These are phyloP conservation scores for Mesembryanthemum crystallinum DNA, from an alignment of 148 eudicot genomes.

Conservation along the genomic window DNA sequence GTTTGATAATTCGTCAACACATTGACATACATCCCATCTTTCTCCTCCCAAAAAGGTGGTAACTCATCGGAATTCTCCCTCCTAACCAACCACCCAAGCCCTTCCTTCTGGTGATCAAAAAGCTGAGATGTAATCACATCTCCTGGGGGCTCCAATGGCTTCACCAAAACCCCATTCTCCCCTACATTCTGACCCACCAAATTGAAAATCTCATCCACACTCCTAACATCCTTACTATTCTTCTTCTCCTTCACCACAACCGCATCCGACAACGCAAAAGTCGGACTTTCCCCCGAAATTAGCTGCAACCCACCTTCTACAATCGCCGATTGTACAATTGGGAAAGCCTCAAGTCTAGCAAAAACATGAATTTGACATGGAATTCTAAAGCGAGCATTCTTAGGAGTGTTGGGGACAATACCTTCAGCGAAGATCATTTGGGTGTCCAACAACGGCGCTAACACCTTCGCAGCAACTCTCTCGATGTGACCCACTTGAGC, in stretches of 20 bases:
- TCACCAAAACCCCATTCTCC: conserved; percentile 33
- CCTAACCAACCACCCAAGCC: conserved; percentile 76
- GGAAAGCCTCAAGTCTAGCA: conserved; percentile 39
- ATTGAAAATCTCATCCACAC: conserved; percentile 76
- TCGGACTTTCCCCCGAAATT: conserved; percentile 36
- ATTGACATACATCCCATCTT: conserved; percentile 62
- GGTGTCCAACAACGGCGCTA: conserved; percentile 63
- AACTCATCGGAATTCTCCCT: conserved; percentile 66
- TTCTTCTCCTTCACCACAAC: conserved; percentile 57
- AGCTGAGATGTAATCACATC: conserved; percentile 54
- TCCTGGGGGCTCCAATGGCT: conserved; percentile 61
- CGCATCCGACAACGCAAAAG: conserved; percentile 58
- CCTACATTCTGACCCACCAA: conserved; percentile 56
- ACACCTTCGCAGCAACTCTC: conserved; percentile 43
- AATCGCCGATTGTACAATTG: conserved; percentile 36
- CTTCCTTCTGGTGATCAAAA: conserved; percentile 78
- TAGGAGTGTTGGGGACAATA: conserved; percentile 59
- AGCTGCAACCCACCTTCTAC: conserved; percentile 57
- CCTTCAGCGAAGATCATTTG: conserved; percentile 50
- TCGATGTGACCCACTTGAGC: conserved; percentile 75
- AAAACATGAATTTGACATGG: conserved; percentile 79
- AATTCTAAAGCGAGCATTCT: conserved; percentile 35
- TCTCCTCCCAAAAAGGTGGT: conserved; percentile 91
- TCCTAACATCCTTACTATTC: conserved; percentile 39
- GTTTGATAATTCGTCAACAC: conserved; percentile 67